Conservation (phyloP, 2,329 filamentous ascomycete genomes). For the Pyrenophora tritici-repentis region DNA sequence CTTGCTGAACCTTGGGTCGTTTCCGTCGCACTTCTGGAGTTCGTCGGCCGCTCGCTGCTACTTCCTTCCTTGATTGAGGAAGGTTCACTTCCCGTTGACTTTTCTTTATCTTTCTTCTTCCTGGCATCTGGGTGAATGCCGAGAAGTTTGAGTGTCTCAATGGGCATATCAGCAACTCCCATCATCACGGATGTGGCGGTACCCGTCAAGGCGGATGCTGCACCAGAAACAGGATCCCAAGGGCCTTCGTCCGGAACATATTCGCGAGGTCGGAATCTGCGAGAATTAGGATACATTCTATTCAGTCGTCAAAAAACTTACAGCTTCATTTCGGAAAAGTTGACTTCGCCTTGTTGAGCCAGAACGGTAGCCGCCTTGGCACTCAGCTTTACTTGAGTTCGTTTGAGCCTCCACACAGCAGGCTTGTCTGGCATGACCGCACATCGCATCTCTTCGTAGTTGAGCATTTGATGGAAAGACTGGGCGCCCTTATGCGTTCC, state of each 20-base stretch:
- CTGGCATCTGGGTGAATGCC: constrained; percentile 50
- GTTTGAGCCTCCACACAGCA: constrained; percentile 48
- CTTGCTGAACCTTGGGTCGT: constrained; percentile 18
- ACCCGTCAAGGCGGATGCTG: constrained; percentile 76
- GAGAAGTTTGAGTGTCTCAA: constrained; percentile 58
- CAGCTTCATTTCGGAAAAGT: constrained; percentile 47
- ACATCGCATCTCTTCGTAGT: constrained; percentile 46
- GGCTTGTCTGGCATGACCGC: constrained; percentile 37
- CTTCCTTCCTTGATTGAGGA: constrained; percentile 21
- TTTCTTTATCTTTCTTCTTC: constrained; percentile 36
- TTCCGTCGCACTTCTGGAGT: constrained; percentile 21
- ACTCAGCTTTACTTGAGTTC: constrained; percentile 45
- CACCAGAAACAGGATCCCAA: constrained; percentile 52
- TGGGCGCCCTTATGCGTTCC: constrained; percentile 46
- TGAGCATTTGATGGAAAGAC: constrained; percentile 47
- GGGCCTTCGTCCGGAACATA: constrained; percentile 49
- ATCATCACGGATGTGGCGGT: constrained; percentile 82
- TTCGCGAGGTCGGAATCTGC: constrained; percentile 45
- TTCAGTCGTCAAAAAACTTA: constrained; percentile 22
- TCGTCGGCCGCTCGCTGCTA: constrained; percentile 16
- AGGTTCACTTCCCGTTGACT: constrained; percentile 16
- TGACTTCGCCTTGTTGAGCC: constrained; percentile 43
- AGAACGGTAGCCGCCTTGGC: constrained; percentile 47
- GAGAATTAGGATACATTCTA: constrained; percentile 11
- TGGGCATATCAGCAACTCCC: constrained; percentile 75